Evolutionary conservation across 2,329 filamentous ascomycete species (phyloP), one percentile per base, ranked within the genome.

Genomic region (Sarocladium brachiariae): DNA sequence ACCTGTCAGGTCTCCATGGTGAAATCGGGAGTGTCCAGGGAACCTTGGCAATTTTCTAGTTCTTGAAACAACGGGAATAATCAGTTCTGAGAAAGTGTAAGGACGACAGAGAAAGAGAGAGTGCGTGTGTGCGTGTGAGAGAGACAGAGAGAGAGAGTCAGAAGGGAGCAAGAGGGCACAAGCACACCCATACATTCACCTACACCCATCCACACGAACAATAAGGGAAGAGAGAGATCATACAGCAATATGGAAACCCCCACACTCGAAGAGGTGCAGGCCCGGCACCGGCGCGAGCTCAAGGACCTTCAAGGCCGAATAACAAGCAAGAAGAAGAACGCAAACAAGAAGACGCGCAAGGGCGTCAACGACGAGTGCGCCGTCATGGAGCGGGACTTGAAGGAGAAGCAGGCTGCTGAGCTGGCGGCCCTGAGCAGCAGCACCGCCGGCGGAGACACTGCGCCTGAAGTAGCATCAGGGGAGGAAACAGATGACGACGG

Each of bases 321-420:
- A 62, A 96, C 89, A 4, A 90, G 86, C 70, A 97, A 96, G 77
- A 99, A 96, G 76, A 97, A 96, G 75, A 86, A 87, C 58, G 91
- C 93, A 14, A 95, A 86, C 43, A 99, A 97, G 71, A 89, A 83
- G 81, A 91, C 77, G 58, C 81, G 73, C 61, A 89, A 86, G 65
- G 83, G 84, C 24, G 74, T 92, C 61, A 89, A 86, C 35, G 76
- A 86, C 49, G 87, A 92, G 63, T 89, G 88, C 57, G 84, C 85
- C 53, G 74, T 79, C 50, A 72, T 89, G 56, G 87, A 92, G 65
- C 72, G 78, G 7, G 69, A 80, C 51, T 63, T 88, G 37, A 81
- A 80, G 55, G 84, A 87, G 60, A 74, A 77, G 56, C 88, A 93
- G 51, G 77, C 74, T 10, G 72, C 71, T 4, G 86, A 90, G 63